Evolutionary conservation across 2,329 filamentous ascomycete species (phyloP).

Genomic region (Arthrobotrys iridis): DNA sequence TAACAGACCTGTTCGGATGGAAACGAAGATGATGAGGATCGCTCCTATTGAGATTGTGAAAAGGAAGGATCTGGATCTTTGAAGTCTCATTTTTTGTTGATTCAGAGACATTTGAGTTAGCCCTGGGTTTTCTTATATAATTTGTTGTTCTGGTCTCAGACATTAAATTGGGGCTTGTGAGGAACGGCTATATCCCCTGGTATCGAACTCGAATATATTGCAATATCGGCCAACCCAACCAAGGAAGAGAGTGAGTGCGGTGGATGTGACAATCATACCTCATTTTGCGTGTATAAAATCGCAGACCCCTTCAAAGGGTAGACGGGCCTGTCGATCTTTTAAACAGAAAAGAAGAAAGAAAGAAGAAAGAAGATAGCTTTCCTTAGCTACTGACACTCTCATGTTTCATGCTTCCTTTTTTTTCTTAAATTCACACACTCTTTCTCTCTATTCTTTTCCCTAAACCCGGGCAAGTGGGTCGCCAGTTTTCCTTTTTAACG

Average conservation of each 20-base stretch:
- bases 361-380: background rate
- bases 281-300: conserved; percentile 40
- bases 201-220: no score
- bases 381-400: background rate
- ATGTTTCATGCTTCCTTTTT: no score
- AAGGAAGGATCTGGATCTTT: conserved; percentile 44
- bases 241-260: background rate
- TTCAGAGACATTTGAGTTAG: background rate
- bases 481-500: background rate
- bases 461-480: conserved; percentile 37
- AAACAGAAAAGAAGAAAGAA: conserved; percentile 8
- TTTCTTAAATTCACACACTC: background rate
- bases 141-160: no score
- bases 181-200: conserved; percentile 3
- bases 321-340: conserved; percentile 44
- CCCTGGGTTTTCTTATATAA: background rate
- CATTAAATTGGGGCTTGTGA: no score
- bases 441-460: conserved; percentile 15
- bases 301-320: conserved; percentile 29
- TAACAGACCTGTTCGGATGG: conserved; percentile 51
- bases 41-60: conserved; percentile 47
- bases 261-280: conserved; percentile 50
- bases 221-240: conserved; percentile 15
- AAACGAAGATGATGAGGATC: conserved; percentile 38
- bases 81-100: conserved; percentile 25